Base-by-base conservation (phyloP, 2,329 filamentous ascomycete genomes). In the Pseudocercospora ulei region DNA sequence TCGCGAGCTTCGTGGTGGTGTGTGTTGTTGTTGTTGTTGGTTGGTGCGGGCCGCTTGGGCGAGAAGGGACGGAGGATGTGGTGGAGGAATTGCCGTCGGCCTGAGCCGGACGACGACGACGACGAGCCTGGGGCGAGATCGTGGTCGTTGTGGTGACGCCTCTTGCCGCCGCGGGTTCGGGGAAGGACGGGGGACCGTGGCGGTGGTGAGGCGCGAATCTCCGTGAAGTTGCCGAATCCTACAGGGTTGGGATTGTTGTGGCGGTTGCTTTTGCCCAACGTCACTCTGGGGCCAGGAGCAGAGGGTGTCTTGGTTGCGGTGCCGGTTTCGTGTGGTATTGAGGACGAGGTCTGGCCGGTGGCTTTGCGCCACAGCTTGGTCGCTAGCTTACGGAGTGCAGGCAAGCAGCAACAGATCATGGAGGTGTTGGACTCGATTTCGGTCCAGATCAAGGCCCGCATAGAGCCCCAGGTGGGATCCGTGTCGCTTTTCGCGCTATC, bases 361-460 rank as follows among this genome's bases (percentile, higher is more conserved):
- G 35, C 11, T 30, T 28, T 42, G 1, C 38, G 20, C 42, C 43
- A 46, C 5, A 33, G 16, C 8, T 31, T 23, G 11, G 38, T 39
- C 6, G 31, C 24, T 2, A 46, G 22, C 4, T 25, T 38, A n/a
- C 49, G 41, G 5, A 55, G 30, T 3, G 50, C 51, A 4, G 52
- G 52, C 14, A 53, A 22, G 40, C 48, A 54, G 41, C 52, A 55
- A 16, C 46, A 44, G 23, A 55, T 54, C 14, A 54, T 45, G 2
- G 50, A 44, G 4, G 50, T 52, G 16, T 50, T 52, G 9, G 47
- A 49, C 36, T 55, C 53, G 17, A 55, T 46, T 18, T 53, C 48
- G 2, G 50, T 54, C 53, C 53, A 55, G 5, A 49, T 47, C 9
- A 52, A 33, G 3, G 50, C 49, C 4, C 43, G 40, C 29, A 44